Percentiles rank a stretch among this genome's conserved stretches.
Evolutionary conservation across 768 basidiomycete genomes (phyloP).

Genomic region (Clavulina sp.): DNA sequence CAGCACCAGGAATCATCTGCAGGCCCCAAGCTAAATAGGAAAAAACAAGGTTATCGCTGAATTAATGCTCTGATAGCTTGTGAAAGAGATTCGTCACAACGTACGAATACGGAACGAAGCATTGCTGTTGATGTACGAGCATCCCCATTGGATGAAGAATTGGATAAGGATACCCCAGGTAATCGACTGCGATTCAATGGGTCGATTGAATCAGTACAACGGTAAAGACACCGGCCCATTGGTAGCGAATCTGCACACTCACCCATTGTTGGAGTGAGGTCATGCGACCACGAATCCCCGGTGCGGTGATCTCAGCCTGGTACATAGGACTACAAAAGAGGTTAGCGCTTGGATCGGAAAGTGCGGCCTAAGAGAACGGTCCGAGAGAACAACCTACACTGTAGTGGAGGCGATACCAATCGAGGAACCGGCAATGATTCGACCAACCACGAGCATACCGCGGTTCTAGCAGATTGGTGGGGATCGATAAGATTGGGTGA

Average conservation of each 20-base stretch:
- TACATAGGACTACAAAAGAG: constrained; percentile 6
- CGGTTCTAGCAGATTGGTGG: no score
- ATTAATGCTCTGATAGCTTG: neutral
- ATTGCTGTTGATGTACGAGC: constrained; percentile 49
- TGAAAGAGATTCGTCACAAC: no score
- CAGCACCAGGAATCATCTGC: constrained; percentile 59
- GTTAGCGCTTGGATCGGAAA: constrained; percentile 64
- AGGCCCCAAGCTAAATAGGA: constrained; percentile 11
- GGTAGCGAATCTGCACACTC: constrained; percentile 33
- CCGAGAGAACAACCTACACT: constrained; percentile 26
- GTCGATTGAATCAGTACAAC: no score
- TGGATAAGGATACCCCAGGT: constrained; percentile 45
- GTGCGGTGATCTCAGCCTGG: constrained; percentile 22
- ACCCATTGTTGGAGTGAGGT: constrained; percentile 62
- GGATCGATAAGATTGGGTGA: neutral
- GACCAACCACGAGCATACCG: constrained; percentile 57
- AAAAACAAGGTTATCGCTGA: no score
- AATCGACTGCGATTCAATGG: constrained; percentile 29
- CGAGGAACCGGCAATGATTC: constrained; percentile 48
- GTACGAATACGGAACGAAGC: constrained; percentile 69
- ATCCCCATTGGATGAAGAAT: constrained; percentile 27
- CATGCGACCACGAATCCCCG: constrained; percentile 53
- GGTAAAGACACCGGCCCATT: constrained; percentile 27
- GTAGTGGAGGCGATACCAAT: constrained; percentile 41
- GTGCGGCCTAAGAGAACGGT: no score